These are phyloP conservation scores for Suillus clintonianus DNA, from an alignment of 768 basidiomycete genomes.

Conservation along the genomic window DNA sequence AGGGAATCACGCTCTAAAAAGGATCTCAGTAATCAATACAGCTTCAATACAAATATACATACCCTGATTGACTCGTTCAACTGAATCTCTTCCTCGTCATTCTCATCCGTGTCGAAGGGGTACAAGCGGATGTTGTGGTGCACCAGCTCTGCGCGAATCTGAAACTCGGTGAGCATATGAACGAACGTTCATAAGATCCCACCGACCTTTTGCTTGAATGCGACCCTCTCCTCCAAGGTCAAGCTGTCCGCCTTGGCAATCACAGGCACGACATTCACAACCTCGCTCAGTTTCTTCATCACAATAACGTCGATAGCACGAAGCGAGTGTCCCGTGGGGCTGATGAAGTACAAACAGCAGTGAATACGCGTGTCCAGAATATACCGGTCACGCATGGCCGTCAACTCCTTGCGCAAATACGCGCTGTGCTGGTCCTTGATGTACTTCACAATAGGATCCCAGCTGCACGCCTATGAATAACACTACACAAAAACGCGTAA, in stretches of 20 bases:
- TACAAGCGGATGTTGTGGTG: constrained; percentile 94
- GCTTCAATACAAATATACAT: constrained; percentile 28
- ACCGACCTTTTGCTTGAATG: constrained; percentile 88
- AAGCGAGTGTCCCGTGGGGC: constrained; percentile 95
- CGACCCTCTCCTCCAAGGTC: constrained; percentile 88
- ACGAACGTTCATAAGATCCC: background rate
- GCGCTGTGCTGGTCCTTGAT: constrained; percentile 99
- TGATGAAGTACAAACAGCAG: constrained; percentile 98
- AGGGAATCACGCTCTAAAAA: constrained; percentile 86
- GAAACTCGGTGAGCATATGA: constrained; percentile 14
- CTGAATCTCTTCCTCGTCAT: constrained; percentile 88
- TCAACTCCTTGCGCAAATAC: constrained; percentile 97
- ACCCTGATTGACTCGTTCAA: constrained; percentile 91
- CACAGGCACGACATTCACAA: constrained; percentile 99
- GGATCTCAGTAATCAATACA: background rate
- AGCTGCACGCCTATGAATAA: constrained; percentile 50
- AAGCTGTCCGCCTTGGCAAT: constrained; percentile 97
- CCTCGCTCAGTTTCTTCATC: constrained; percentile 98
- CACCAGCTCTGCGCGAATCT: constrained; percentile 93
- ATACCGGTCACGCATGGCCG: constrained; percentile 97
- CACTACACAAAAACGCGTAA: background rate
- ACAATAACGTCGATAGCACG: constrained; percentile 97
- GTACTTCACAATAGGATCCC: constrained; percentile 99
- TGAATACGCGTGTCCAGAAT: constrained; percentile 99
- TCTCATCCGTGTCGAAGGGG: constrained; percentile 96